Conservation (phyloP, 148 eudicot species). For the Rhododendron ferrugineum region DNA sequence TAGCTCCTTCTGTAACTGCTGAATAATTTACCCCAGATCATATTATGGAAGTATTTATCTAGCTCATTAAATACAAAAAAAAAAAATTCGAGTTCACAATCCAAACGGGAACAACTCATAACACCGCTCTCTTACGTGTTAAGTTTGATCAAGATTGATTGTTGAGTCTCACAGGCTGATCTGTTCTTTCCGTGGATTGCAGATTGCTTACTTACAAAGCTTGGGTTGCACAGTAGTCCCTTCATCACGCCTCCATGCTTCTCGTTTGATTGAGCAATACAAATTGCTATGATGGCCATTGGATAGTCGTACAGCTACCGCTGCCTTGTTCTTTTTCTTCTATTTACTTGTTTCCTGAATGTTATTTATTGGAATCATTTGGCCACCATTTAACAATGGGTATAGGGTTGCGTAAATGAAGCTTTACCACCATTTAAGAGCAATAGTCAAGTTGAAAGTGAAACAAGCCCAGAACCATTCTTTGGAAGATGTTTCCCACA, state of each 20-base stretch:
- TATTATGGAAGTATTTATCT: no score
- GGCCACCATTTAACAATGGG: not conserved
- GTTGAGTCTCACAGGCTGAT: not conserved
- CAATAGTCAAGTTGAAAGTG: not conserved
- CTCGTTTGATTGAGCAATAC: conserved; percentile 77
- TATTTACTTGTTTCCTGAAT: not conserved
- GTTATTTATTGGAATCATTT: not conserved
- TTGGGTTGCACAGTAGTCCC: conserved; percentile 83
- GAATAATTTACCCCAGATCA: no score
- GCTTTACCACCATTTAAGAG: not conserved
- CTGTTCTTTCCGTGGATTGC: conserved; percentile 11
- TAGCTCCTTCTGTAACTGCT: no score
- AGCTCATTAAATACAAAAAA: no score
- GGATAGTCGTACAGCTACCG: not conserved
- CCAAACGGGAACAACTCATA: no score
- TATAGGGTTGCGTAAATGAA: not conserved
- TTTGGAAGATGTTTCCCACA: not conserved
- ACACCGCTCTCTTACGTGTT: not conserved
- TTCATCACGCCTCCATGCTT: conserved; percentile 79
- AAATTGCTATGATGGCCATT: conserved; percentile 38
- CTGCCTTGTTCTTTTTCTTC: not conserved
- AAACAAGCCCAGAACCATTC: not conserved
- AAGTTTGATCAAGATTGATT: not conserved
- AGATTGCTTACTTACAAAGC: conserved; percentile 67
- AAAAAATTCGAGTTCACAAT: no score